Conservation (phyloP, 345 rosid genomes). For the Hevea brasiliensis region DNA sequence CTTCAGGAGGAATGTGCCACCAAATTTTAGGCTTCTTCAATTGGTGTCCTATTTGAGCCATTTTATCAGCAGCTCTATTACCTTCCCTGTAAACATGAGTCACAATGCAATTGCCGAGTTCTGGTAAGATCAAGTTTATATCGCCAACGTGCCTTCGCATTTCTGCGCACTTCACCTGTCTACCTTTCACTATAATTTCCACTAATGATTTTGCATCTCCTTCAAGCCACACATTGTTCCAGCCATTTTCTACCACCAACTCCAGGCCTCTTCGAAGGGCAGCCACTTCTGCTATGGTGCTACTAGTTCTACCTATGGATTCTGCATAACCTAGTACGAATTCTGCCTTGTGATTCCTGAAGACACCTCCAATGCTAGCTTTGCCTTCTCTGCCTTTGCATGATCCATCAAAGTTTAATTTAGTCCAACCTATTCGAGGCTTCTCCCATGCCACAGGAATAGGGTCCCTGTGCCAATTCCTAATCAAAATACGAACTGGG, state of each 20-base stretch:
- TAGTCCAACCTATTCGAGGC: conserved; percentile 71
- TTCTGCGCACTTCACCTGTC: conserved; percentile 49
- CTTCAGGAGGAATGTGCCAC: conserved; percentile 53
- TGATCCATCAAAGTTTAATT: conserved; percentile 82
- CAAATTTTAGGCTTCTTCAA: conserved; percentile 55
- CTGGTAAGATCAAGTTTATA: conserved; percentile 52
- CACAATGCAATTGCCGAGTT: conserved; percentile 47
- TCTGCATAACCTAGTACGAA: conserved; percentile 78
- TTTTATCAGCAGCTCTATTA: conserved; percentile 67
- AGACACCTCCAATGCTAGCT: conserved; percentile 82
- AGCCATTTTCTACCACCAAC: conserved; percentile 70
- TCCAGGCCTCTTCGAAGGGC: conserved; percentile 79
- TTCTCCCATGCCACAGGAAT: conserved; percentile 73
- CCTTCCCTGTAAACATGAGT: conserved; percentile 75
- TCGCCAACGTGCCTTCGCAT: conserved; percentile 40
- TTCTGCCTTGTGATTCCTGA: conserved; percentile 76
- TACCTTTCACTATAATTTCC: conserved; percentile 50
- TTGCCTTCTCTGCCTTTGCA: conserved; percentile 47
- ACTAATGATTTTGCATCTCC: conserved; percentile 71
- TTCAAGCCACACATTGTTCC: conserved; percentile 76
- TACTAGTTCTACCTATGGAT: conserved; percentile 63
- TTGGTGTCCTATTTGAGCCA: conserved; percentile 68
- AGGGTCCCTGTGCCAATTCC: conserved; percentile 52
- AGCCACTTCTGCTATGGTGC: conserved; percentile 69
- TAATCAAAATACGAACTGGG: conserved; percentile 29